These are phyloP conservation scores for Pisolithus tinctorius DNA, from an alignment of 768 basidiomycete genomes.

Conservation along the genomic window DNA sequence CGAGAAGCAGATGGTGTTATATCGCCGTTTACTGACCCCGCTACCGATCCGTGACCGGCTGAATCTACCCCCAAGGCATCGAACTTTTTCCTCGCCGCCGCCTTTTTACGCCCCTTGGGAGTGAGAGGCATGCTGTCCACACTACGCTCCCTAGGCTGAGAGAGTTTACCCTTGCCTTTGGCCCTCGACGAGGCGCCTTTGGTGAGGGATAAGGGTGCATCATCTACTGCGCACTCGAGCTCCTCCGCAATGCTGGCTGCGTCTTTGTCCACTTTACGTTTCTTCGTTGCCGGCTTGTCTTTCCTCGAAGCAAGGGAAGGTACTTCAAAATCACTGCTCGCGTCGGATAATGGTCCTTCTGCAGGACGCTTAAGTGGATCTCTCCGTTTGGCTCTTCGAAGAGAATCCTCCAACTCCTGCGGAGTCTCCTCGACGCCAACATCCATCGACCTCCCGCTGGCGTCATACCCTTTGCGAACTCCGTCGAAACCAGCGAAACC, in stretches of 20 bases:
- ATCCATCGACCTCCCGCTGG: conserved; percentile 15
- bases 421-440: conserved; percentile 49
- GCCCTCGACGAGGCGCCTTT: conserved; percentile 25
- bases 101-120: conserved; percentile 52
- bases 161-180: conserved; percentile 49
- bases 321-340: conserved; percentile 51
- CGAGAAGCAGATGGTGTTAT: conserved; percentile 62
- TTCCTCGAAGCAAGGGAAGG: conserved; percentile 27
- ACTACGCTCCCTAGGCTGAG: conserved; percentile 45
- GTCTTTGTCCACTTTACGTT: conserved; percentile 50
- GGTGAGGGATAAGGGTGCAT: conserved; percentile 31
- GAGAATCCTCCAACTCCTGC: conserved; percentile 48
- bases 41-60: conserved; percentile 45
- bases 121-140: conserved; percentile 46
- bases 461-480: conserved; percentile 20
- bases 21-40: conserved; percentile 54
- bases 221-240: conserved; percentile 37
- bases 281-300: conserved; percentile 49
- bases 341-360: conserved; percentile 46
- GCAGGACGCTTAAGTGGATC: conserved; percentile 45
- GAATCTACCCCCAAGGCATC: conserved; percentile 47
- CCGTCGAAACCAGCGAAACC: conserved; percentile 24
- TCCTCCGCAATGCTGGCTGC: conserved; percentile 38
- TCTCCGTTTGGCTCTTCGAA: conserved; percentile 41
- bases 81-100: conserved; percentile 49